phyloP scores from a whole-genome alignment of 768 basidiomycete species.

The Suillus subaureus region DNA sequence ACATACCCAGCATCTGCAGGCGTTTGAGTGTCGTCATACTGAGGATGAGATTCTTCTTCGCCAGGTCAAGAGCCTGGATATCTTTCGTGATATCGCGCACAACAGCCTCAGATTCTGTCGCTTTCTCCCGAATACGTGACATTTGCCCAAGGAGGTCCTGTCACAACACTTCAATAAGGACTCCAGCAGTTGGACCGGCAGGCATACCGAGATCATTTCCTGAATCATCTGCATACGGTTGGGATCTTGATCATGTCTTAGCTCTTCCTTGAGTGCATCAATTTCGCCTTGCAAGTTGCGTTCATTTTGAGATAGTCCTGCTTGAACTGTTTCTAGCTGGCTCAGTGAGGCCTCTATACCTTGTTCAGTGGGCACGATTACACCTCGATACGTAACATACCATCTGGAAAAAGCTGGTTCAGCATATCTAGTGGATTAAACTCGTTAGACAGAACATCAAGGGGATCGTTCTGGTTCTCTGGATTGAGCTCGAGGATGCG shows the following conservation, averaged over 20 bases:
- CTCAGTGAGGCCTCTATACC: slow-evolving; percentile 71
- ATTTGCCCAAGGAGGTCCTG: slow-evolving; percentile 95
- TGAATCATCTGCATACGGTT: slow-evolving; percentile 88
- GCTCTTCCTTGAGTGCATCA: slow-evolving; percentile 60
- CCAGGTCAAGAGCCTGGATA: slow-evolving; percentile 91
- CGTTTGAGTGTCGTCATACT: slow-evolving; percentile 91
- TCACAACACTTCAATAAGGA: slow-evolving; percentile 13
- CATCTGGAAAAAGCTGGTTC: slow-evolving; percentile 77
- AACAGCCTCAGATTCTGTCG: slow-evolving; percentile 95
- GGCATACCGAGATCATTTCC: slow-evolving; percentile 89
- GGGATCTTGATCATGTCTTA: slow-evolving; percentile 82
- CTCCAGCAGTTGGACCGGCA: neutral
- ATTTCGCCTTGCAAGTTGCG: slow-evolving; percentile 73
- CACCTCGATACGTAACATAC: slow-evolving; percentile 42
- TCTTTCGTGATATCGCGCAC: slow-evolving; percentile 95
- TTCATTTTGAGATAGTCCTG: slow-evolving; percentile 69
- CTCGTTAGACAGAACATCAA: slow-evolving; percentile 58
- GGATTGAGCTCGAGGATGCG: slow-evolving; percentile 62
- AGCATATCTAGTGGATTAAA: slow-evolving; percentile 57
- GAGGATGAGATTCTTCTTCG: slow-evolving; percentile 88
- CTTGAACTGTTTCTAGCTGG: slow-evolving; percentile 71
- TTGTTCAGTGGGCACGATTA: slow-evolving; percentile 8
- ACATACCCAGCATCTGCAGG: slow-evolving; percentile 90
- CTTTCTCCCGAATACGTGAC: slow-evolving; percentile 94
- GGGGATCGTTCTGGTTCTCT: slow-evolving; percentile 48